Base-by-base conservation (phyloP, 2,329 filamentous ascomycete species). In the Arthrobotrys entomopaga region DNA sequence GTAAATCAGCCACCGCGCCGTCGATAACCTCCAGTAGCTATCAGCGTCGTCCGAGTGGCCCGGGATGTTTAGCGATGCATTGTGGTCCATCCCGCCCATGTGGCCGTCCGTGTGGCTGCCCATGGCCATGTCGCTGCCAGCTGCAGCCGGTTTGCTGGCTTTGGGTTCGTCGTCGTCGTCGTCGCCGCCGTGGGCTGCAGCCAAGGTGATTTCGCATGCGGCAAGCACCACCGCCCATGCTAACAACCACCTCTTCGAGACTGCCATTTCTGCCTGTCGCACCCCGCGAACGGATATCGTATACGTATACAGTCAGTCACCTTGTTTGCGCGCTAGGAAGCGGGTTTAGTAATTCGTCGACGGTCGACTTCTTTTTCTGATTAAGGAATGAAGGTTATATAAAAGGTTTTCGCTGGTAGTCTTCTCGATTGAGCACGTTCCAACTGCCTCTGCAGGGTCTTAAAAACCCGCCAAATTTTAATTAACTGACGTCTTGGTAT, bases 1-100 rank as follows among this genome's bases (percentile, higher is more conserved):
- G 78, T 90, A 85, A 78, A 95, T 89, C 76, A 86, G 81, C 13
- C 82, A 74, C 50, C 67, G 75, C 29, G 65, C 71, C 13, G 48
- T 70, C 8, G 50, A 38, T 26, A 70, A 16, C 26, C 59, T 58
- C 71, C 71, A 75, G 42, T 75, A 75, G 10, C 58, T 58, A 40
- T 75, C 71, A n/a, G 64, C 71, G 7, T 70, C 53, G 4, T 75
- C 70, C 16, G 70, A 52, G 22, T 53, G 49, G 24, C 19, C 65
- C 26, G 71, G 71, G 22, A 75, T 53, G 34, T 69, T 69, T 48
- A 70, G 59, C 26, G 71, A 59, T n/a, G 71, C 71, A 40, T 56
- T 61, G 20, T 75, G 71, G 50, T 70, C 59, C 71, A 75, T 75
- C 3, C 60, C 54, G 5, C 22, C 54, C 29, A 57, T 57, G 15